A percentile compares a stretch with the other conserved stretches of the same genome.
These are phyloP conservation scores for Diplotaxis tenuifolia DNA, from an alignment of 345 rosid species.

Conservation along the genomic window DNA sequence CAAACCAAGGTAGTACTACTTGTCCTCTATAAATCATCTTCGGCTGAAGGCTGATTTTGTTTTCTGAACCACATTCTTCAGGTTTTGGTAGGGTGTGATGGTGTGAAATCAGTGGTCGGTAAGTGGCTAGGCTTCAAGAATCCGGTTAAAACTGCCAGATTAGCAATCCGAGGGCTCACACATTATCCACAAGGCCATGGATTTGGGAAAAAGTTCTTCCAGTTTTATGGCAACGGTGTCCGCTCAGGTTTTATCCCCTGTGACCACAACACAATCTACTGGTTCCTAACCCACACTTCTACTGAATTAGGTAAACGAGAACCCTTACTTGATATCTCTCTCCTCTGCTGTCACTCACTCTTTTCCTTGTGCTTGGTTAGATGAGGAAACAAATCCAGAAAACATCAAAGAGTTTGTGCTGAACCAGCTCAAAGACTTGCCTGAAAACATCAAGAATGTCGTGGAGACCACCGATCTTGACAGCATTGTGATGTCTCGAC, in stretches of 20 bases:
- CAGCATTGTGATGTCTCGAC: slow-evolving; percentile 31
- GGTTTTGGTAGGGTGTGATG: slow-evolving; percentile 75
- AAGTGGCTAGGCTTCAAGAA: slow-evolving; percentile 64
- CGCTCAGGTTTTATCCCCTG: slow-evolving; percentile 55
- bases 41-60: background rate
- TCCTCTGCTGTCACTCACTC: slow-evolving; percentile 5
- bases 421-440: slow-evolving; percentile 38
- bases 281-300: slow-evolving; percentile 48
- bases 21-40: background rate
- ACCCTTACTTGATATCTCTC: background rate
- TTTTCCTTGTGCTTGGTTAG: slow-evolving; percentile 22
- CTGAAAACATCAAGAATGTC: slow-evolving; percentile 35
- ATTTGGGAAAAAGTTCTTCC: slow-evolving; percentile 37
- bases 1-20: slow-evolving; percentile 53
- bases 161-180: slow-evolving; percentile 48
- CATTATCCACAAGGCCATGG: slow-evolving; percentile 43
- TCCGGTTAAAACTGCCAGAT: slow-evolving; percentile 39
- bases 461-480: slow-evolving; percentile 46
- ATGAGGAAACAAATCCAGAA: slow-evolving; percentile 33
- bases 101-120: slow-evolving; percentile 62
- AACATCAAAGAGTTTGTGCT: slow-evolving; percentile 48
- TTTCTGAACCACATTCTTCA: slow-evolving; percentile 27
- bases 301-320: slow-evolving; percentile 22
- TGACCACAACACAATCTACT: slow-evolving; percentile 43
- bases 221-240: slow-evolving; percentile 47